Percentiles rank a stretch among this genome's conserved stretches.
phyloP scores from a whole-genome alignment of 305 asterid species.

The Fraxinus dipetala region DNA sequence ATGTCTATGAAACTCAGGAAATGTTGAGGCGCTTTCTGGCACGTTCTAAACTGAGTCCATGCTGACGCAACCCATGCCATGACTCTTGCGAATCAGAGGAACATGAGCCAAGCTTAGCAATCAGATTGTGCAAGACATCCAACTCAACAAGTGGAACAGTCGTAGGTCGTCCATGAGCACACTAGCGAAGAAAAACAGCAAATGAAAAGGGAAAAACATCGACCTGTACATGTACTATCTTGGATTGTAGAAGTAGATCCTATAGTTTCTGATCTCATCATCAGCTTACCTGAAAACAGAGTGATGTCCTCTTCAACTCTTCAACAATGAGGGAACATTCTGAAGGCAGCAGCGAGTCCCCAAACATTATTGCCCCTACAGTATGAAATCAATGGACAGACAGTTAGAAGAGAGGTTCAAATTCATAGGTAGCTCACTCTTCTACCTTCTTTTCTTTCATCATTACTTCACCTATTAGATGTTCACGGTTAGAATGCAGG shows the following conservation, averaged over 20 bases:
- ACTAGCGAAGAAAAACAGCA: conserved; percentile 40
- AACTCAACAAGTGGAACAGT: conserved; percentile 81
- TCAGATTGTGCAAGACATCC: conserved; percentile 52
- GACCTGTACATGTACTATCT: not conserved
- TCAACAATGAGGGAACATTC: conserved; percentile 92
- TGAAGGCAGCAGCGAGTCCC: conserved; percentile 79
- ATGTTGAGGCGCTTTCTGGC: conserved; percentile 50
- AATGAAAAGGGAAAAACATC: conserved; percentile 1
- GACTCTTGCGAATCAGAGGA: conserved; percentile 27
- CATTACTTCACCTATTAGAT: not conserved
- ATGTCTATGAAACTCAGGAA: conserved; percentile 18
- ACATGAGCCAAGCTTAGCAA: conserved; percentile 40
- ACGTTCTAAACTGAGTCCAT: conserved; percentile 56
- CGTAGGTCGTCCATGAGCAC: conserved; percentile 99
- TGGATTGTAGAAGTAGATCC: not conserved
- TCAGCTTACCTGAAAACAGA: conserved; percentile 85
- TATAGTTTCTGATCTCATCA: conserved; percentile 16
- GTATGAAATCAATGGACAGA: conserved; percentile 1
- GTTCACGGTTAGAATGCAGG: not conserved
- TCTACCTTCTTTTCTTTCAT: not conserved
- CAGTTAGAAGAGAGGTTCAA: not conserved
- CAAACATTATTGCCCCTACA: conserved; percentile 96
- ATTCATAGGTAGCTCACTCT: not conserved
- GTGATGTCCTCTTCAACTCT: conserved; percentile 80
- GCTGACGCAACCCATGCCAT: conserved; percentile 73